A percentile compares a stretch with the other conserved stretches of the same genome.
phyloP scores from a whole-genome alignment of 176 grass and related monocot genomes.

The Typha latifolia region DNA sequence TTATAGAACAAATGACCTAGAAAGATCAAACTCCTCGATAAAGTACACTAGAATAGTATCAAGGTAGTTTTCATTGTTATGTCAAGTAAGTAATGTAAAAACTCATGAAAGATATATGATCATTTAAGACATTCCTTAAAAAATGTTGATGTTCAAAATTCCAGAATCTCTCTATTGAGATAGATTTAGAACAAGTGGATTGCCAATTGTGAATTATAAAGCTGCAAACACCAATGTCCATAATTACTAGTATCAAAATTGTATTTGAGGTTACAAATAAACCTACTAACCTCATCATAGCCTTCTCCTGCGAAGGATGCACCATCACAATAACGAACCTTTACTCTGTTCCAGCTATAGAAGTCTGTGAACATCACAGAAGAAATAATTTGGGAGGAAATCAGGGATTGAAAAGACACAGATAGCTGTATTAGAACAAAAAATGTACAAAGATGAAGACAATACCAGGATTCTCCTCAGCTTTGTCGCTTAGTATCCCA shows the following conservation, averaged over 20 bases:
- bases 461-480: conserved; percentile 58
- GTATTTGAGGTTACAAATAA: background rate
- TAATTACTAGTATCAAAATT: background rate
- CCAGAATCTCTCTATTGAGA: no score
- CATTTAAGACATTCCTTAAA: no score
- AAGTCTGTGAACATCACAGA: conserved; percentile 41
- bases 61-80: no score
- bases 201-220: no score
- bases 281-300: conserved; percentile 40
- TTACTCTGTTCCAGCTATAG: conserved; percentile 89
- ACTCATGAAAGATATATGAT: no score
- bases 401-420: background rate
- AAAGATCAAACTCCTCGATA: no score
- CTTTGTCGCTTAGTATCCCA: conserved; percentile 55
- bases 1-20: no score
- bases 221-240: background rate
- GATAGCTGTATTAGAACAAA: background rate
- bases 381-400: background rate
- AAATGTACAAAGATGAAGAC: background rate
- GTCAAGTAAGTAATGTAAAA: no score
- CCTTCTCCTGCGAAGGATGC: conserved; percentile 66
- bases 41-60: no score
- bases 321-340: conserved; percentile 79
- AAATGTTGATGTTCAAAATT: no score
- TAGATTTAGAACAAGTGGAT: no score